A percentile compares a stretch with the other conserved stretches of the same genome.
Evolutionary conservation across 306 rosid genomes (phyloP).

Genomic region (Cicer arietinum): DNA sequence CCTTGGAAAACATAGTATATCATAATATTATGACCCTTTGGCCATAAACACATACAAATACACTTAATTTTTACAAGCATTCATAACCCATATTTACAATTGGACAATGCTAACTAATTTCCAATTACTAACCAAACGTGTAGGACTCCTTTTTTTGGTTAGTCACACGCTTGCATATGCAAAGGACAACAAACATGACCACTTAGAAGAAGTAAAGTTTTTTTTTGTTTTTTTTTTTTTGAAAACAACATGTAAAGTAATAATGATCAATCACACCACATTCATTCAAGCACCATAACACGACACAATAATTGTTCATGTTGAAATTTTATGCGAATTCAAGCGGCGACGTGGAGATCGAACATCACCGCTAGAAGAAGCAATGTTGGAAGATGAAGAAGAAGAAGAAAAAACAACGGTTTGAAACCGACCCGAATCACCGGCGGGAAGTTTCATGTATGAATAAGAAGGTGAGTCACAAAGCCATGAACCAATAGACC

Average conservation of each 20-base stretch:
- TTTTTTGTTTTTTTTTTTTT: too few species aligned
- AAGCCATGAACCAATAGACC: conserved; percentile 63
- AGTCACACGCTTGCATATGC: conserved; percentile 10
- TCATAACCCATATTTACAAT: conserved; percentile 6
- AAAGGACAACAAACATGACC: conserved; percentile 5
- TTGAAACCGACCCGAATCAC: conserved; percentile 62
- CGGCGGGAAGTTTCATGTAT: conserved; percentile 60
- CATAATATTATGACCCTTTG: conserved; percentile 10
- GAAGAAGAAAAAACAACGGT: conserved; percentile 43
- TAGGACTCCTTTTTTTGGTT: conserved; percentile 25
- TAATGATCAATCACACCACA: neutral
- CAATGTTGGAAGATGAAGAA: conserved; percentile 49
- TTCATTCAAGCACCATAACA: conserved; percentile 4
- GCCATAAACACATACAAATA: conserved; percentile 1
- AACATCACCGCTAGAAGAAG: conserved; percentile 54
- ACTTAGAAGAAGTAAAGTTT: neutral
- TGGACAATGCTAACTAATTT: neutral
- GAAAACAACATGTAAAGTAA: too few species aligned
- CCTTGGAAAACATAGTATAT: neutral
- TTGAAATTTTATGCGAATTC: conserved; percentile 46
- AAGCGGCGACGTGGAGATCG: conserved; percentile 58
- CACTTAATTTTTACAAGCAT: neutral
- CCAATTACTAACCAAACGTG: neutral
- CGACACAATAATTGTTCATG: conserved; percentile 14
- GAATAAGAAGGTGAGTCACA: conserved; percentile 73